Evolutionary conservation across 176 grass and related monocot species (phyloP).

Genomic region (Rhynchospora pubera): DNA sequence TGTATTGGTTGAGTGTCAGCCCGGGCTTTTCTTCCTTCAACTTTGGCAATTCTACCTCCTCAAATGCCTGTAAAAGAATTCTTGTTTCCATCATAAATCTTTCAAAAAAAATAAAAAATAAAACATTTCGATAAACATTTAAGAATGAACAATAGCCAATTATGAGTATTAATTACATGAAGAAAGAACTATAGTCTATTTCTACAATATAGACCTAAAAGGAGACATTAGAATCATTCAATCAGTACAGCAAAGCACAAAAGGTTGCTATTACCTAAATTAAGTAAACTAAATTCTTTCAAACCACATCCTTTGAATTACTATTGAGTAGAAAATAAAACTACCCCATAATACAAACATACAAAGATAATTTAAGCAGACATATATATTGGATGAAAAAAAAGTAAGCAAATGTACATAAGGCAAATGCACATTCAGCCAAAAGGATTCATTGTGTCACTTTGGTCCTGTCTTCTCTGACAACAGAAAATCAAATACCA

Average conservation of each 20-base stretch:
- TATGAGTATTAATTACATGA: neutral
- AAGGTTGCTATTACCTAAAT: neutral
- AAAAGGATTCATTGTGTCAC: neutral
- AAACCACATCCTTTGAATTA: neutral
- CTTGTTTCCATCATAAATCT: neutral
- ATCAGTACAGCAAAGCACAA: neutral
- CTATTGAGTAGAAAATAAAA: neutral
- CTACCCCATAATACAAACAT: neutral
- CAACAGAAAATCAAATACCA: neutral
- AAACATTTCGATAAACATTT: neutral
- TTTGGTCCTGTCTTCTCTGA: neutral
- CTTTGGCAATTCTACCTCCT: constrained; percentile 90
- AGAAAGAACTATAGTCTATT: neutral
- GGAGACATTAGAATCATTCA: neutral
- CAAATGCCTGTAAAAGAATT: constrained; percentile 53
- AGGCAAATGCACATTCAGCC: neutral
- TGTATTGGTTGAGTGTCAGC: constrained; percentile 79
- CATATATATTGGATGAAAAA: neutral
- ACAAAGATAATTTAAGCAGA: neutral
- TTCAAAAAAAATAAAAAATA: neutral
- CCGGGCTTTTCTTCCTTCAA: constrained; percentile 99
- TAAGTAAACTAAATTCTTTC: neutral
- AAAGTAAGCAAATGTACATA: neutral
- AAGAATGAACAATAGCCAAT: neutral
- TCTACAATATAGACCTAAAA: neutral